A percentile compares a stretch with the other conserved stretches of the same genome.
phyloP scores from a whole-genome alignment of 768 basidiomycete species.

The Gautieria morchelliformis region DNA sequence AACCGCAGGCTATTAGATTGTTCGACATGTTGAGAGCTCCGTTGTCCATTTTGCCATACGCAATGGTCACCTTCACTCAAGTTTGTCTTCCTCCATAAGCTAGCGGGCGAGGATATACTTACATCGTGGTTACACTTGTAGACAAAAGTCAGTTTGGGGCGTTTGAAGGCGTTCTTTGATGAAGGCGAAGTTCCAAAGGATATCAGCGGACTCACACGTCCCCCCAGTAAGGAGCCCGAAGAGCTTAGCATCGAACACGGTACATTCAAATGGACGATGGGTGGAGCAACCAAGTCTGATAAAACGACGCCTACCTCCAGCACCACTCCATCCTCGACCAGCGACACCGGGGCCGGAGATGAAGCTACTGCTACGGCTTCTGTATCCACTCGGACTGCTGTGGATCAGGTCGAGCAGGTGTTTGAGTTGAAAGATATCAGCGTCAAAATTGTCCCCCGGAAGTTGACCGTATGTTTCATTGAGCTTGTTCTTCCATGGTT shows the following conservation, averaged over 20 bases:
- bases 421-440: conserved; percentile 26
- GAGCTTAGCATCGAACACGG: conserved; percentile 25
- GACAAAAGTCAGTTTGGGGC: conserved; percentile 24
- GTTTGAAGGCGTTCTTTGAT: conserved; percentile 28
- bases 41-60: conserved; percentile 10
- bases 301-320: no score
- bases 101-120: not conserved
- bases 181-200: conserved; percentile 30
- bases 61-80: conserved; percentile 2
- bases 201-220: conserved; percentile 23
- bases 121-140: not conserved
- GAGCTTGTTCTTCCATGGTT: not conserved
- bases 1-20: conserved; percentile 1
- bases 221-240: conserved; percentile 7
- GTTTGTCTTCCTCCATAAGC: not conserved
- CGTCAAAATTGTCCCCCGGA: conserved; percentile 25
- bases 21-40: conserved; percentile 10
- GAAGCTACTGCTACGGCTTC: not conserved
- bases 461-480: conserved; percentile 18
- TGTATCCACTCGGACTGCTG: not conserved
- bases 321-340: not conserved
- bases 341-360: not conserved
- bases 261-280: conserved; percentile 22
- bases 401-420: not conserved
- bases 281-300: not conserved